Base-by-base conservation (phyloP, 495 filamentous ascomycete species). In the Hypoxylon lenormandii region DNA sequence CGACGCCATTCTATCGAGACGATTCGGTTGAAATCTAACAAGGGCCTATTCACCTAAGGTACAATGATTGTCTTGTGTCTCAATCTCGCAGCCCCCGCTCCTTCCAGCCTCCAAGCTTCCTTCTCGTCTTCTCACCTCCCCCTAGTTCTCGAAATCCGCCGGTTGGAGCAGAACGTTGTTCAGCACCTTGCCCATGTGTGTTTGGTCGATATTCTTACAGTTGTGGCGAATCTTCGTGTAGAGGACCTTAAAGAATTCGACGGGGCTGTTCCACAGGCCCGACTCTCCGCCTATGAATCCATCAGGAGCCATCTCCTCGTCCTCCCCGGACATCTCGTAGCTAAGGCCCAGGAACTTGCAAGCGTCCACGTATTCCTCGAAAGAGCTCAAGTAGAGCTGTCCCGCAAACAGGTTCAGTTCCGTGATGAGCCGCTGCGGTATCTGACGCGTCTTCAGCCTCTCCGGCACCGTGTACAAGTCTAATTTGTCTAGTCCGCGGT, bases 401-500 rank as follows among this genome's bases (percentile, higher is more conserved):
- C 90, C 89, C 0, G 90, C 80, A 67, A 91, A 92, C 5, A 92
- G 78, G 64, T 89, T 89, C 11, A 92, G 80, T 50, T 88, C 80
- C 2, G 78, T 72, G 1, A 77, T 43, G 18, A 83, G 60, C 0
- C 64, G 42, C 15, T 15, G 73, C 53, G 74, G 68, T 18, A 66
- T 38, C 37, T 53, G 51, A n/a, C 73, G 54, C 15, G 13, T 36
- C 43, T 10, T 15, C 47, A 69, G 11, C 46, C 33, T 18, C n/a
- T 42, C 2, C 23, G 79, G 80, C 46, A 81, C 53, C 11, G 76
- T 73, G 59, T 75, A 86, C 16, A 83, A 73, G 2, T 66, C 66
- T 0, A 89, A 73, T 12, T 80, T 75, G 40, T 89, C 85, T n/a
- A 89, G 73, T 7, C 81, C 50, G 2, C 59, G 74, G 58, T 80